Conservation (phyloP, 176 grass and related monocot species). For the Cymbopogon citratus region DNA sequence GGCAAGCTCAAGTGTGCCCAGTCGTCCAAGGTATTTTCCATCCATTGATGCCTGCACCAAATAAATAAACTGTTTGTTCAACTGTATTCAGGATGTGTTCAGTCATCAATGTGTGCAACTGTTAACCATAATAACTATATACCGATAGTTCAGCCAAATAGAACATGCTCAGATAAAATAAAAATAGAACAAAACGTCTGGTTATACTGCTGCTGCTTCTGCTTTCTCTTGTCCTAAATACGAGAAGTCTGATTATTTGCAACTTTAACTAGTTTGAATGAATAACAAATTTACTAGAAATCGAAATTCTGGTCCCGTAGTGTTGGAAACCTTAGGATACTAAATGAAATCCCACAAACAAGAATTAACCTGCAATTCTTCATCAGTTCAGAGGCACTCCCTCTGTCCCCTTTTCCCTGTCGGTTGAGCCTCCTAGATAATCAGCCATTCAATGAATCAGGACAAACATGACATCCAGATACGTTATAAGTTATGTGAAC, state of each 20-base stretch:
- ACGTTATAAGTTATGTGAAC: too few species aligned
- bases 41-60: neutral
- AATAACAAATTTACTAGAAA: neutral
- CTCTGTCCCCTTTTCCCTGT: too few species aligned
- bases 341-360: neutral
- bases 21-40: constrained; percentile 25
- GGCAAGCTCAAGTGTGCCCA: constrained; percentile 12
- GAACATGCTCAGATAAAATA: neutral
- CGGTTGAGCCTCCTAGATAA: too few species aligned
- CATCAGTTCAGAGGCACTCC: neutral
- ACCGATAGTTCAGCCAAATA: neutral
- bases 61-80: neutral
- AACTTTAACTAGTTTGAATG: too few species aligned
- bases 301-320: neutral
- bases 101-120: neutral
- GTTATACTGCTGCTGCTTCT: neutral
- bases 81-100: neutral
- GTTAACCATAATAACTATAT: neutral
- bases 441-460: too few species aligned
- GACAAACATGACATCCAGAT: too few species aligned
- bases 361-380: neutral
- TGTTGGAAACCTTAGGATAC: neutral
- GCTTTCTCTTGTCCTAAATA: neutral
- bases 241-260: neutral
- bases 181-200: constrained; percentile 1